Conservation (phyloP, 495 filamentous ascomycete genomes). For the Cenococcum geophilum region DNA sequence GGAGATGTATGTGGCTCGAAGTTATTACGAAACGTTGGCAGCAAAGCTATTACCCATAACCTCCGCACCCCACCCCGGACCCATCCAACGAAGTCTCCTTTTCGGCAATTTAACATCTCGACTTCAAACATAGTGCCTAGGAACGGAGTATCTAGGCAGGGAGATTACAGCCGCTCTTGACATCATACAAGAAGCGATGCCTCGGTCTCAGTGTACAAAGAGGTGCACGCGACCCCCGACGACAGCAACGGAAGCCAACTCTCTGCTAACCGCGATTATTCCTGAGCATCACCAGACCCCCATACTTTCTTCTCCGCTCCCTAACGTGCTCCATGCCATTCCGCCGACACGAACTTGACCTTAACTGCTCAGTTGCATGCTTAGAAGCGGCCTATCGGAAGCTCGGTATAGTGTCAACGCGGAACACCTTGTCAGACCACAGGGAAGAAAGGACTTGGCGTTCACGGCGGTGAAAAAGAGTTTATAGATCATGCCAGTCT, state of each 20-base stretch:
- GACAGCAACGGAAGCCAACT: neutral
- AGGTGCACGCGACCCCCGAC: neutral
- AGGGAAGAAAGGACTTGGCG: neutral
- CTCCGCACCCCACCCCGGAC: neutral
- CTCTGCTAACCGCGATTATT: neutral
- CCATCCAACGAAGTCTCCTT: too few species aligned
- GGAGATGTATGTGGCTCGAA: neutral
- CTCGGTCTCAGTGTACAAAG: neutral
- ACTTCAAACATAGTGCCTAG: neutral
- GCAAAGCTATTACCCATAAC: neutral
- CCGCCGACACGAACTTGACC: neutral
- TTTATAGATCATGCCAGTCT: neutral
- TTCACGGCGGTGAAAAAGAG: neutral
- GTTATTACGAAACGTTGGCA: neutral
- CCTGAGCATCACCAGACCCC: neutral
- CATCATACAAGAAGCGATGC: neutral
- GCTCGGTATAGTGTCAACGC: neutral
- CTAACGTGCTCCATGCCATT: neutral
- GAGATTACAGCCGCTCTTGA: neutral
- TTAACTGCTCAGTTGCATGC: neutral
- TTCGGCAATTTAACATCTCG: neutral
- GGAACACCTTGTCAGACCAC: too few species aligned
- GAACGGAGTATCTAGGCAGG: neutral
- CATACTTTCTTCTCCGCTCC: neutral
- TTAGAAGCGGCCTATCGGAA: neutral